phyloP scores from a whole-genome alignment of 305 asterid species.

The Fraxinus velutina region DNA sequence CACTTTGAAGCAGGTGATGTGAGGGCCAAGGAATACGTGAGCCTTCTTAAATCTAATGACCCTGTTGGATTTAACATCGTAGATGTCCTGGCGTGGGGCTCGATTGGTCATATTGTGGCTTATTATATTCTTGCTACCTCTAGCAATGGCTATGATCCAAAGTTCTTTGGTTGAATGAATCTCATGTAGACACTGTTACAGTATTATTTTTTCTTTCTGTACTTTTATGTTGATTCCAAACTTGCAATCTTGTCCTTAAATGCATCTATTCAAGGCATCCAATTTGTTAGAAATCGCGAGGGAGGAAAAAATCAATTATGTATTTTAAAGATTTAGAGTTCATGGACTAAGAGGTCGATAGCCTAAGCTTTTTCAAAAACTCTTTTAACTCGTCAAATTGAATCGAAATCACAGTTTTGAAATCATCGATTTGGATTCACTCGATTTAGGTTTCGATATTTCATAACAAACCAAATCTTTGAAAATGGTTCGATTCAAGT shows the following conservation, averaged over 20 bases:
- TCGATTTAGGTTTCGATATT: neutral
- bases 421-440: neutral
- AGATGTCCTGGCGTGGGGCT: slow-evolving; percentile 93
- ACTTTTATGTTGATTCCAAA: neutral
- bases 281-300: neutral
- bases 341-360: neutral
- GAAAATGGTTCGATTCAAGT: neutral
- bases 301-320: neutral
- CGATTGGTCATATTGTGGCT: slow-evolving; percentile 91
- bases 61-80: slow-evolving; percentile 92
- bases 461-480: neutral
- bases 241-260: neutral
- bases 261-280: neutral
- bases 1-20: slow-evolving; percentile 90
- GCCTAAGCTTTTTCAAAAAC: neutral
- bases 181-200: neutral
- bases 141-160: slow-evolving; percentile 89
- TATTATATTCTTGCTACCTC: slow-evolving; percentile 85
- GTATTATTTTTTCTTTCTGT: neutral
- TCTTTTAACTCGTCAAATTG: neutral
- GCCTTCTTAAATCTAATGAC: slow-evolving; percentile 81
- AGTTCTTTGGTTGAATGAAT: slow-evolving; percentile 46
- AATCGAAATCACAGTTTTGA: neutral
- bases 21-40: slow-evolving; percentile 88
- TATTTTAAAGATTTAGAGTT: neutral